Evolutionary conservation across 257 asterid species (phyloP).

Genomic region (Scutellaria barbata): DNA sequence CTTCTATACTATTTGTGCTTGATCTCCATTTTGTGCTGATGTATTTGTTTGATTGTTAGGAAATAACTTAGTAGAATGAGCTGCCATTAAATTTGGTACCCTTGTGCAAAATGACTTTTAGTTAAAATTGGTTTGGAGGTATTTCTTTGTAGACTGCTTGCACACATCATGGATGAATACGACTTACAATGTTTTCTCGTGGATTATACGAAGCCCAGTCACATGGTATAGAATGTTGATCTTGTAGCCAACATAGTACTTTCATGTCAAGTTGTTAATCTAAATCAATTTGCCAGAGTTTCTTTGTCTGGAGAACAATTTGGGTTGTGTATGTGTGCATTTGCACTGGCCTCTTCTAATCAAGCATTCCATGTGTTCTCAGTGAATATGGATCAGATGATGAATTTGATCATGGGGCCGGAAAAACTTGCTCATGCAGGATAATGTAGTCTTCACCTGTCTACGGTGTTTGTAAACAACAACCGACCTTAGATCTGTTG

Average conservation of each 20-base stretch:
- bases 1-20: constrained; percentile 9
- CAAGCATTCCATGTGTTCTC: constrained; percentile 41
- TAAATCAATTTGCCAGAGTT: neutral
- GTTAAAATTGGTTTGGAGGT: constrained; percentile 21
- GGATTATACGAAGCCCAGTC: no score
- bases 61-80: neutral
- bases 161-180: no score
- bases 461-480: constrained; percentile 8
- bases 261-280: neutral
- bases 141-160: neutral
- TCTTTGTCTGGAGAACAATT: neutral
- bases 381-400: constrained; percentile 84
- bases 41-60: neutral
- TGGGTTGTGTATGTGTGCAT: neutral
- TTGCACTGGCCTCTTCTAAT: constrained; percentile 35
- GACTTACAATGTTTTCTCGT: no score
- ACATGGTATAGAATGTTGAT: constrained; percentile 13
- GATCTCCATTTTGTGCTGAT: constrained; percentile 5
- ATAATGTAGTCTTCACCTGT: constrained; percentile 65
- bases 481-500: constrained; percentile 30
- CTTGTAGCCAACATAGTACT: neutral
- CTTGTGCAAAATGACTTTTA: constrained; percentile 10
- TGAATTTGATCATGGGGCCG: constrained; percentile 62
- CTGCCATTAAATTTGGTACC: constrained; percentile 20
- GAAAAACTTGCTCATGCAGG: constrained; percentile 73